phyloP scores from a whole-genome alignment of 495 filamentous ascomycete species.

The Cercophora newfieldiana region DNA sequence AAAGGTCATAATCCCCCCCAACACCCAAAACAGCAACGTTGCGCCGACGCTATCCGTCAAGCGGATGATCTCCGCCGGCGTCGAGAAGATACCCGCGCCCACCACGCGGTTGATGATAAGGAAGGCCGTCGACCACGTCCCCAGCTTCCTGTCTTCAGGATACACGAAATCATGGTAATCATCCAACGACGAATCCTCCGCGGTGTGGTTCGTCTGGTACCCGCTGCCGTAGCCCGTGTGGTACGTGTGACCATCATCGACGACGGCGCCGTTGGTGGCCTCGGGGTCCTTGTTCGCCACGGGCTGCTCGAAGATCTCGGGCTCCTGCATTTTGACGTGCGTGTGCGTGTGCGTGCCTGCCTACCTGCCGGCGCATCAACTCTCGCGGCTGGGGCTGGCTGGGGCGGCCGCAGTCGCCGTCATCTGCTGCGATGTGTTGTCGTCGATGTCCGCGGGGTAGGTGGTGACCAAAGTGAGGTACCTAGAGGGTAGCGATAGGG shows the following conservation, averaged over 20 bases:
- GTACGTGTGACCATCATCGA: constrained; percentile 28
- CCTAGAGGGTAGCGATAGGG: too few relatives aligned
- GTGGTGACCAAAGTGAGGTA: too few relatives aligned
- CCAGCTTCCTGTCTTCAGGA: constrained; percentile 34
- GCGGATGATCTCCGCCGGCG: constrained; percentile 20
- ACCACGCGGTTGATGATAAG: constrained; percentile 30
- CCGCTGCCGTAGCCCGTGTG: constrained; percentile 24
- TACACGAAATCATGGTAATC: constrained; percentile 41
- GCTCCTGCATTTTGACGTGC: constrained; percentile 32
- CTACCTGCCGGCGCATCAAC: not conserved
- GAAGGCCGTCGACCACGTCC: constrained; percentile 26
- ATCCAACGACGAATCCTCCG: constrained; percentile 25
- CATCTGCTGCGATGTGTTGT: not conserved
- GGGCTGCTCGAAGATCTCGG: constrained; percentile 39
- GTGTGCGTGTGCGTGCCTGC: not conserved
- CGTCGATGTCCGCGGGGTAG: not conserved
- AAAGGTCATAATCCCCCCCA: constrained; percentile 27
- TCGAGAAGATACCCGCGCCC: constrained; percentile 26
- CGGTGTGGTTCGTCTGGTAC: constrained; percentile 16
- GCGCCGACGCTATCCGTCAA: constrained; percentile 22
- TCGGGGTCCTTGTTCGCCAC: constrained; percentile 32
- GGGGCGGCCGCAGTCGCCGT: not conserved
- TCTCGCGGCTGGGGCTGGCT: not conserved
- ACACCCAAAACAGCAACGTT: constrained; percentile 23
- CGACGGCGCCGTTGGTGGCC: constrained; percentile 5